These are phyloP conservation scores for Calonectria fujianensis DNA, from an alignment of 2,329 filamentous ascomycete species.

Conservation along the genomic window DNA sequence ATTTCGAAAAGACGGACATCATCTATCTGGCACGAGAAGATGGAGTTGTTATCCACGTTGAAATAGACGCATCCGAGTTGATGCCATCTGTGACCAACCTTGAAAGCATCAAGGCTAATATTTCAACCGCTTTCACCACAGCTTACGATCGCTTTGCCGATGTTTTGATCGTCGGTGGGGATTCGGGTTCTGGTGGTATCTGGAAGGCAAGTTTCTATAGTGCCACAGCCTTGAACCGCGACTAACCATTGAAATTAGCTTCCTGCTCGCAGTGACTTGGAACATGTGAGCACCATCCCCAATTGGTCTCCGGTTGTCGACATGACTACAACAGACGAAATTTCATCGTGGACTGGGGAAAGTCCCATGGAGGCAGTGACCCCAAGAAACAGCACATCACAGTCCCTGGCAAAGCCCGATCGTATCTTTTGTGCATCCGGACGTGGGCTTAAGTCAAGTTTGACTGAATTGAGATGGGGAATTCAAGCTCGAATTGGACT, in stretches of 20 bases:
- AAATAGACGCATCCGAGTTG: conserved; percentile 76
- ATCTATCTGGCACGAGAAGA: conserved; percentile 94
- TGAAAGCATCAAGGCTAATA: conserved; percentile 81
- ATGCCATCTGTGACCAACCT: conserved; percentile 74
- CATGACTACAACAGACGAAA: conserved; percentile 67
- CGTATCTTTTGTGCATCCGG: conserved; percentile 81
- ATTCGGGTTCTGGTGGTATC: conserved; percentile 84
- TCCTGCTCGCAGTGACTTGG: conserved; percentile 71
- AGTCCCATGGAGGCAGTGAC: conserved; percentile 20
- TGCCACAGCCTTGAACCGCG: too few species aligned
- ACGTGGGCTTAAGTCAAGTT: conserved; percentile 75
- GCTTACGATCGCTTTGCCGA: conserved; percentile 82
- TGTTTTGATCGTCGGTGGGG: conserved; percentile 86
- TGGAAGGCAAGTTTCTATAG: conserved; percentile 76
- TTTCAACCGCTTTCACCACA: conserved; percentile 88
- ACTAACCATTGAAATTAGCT: conserved; percentile 62
- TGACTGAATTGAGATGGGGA: conserved; percentile 82
- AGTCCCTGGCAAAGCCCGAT: conserved; percentile 63
- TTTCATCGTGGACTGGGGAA: conserved; percentile 52
- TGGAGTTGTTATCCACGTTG: conserved; percentile 84
- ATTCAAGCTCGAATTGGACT: conserved; percentile 80
- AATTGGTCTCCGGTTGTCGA: conserved; percentile 79
- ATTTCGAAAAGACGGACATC: conserved; percentile 80
- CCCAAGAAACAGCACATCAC: conserved; percentile 39
- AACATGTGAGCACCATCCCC: conserved; percentile 70